Conservation (phyloP, 768 basidiomycete genomes). For the Tricholoma saponaceum region DNA sequence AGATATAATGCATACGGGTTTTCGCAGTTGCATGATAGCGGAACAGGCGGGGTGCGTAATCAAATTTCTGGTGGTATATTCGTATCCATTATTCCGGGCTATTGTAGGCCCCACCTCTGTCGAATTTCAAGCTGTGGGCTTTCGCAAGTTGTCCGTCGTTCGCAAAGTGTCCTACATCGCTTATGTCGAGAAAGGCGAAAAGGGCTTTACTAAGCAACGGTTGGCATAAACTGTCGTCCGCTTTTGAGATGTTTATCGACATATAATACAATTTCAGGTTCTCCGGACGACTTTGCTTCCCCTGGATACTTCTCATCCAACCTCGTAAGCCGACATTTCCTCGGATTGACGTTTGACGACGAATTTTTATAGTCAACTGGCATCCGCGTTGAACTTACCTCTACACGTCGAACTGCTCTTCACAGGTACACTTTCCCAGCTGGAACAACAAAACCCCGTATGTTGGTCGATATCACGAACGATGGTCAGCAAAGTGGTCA, state of each 20-base stretch:
- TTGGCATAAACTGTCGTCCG: conserved; percentile 15
- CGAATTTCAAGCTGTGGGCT: conserved; percentile 61
- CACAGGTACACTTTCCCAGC: conserved; percentile 57
- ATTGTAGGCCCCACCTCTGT: conserved; percentile 45
- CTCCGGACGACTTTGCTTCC: conserved; percentile 56
- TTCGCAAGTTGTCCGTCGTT: conserved; percentile 48
- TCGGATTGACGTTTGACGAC: background rate
- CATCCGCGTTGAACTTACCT: conserved; percentile 55
- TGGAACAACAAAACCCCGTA: conserved; percentile 43
- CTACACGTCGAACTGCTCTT: conserved; percentile 54
- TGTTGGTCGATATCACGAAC: conserved; percentile 59
- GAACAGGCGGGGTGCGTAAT: conserved; percentile 52
- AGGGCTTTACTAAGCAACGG: conserved; percentile 50
- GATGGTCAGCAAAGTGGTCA: conserved; percentile 54
- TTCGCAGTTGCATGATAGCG: conserved; percentile 60
- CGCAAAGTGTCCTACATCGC: conserved; percentile 46
- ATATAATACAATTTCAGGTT: conserved; percentile 28
- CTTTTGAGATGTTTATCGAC: background rate
- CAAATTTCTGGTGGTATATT: background rate
- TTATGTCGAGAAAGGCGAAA: conserved; percentile 40
- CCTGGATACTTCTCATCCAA: conserved; percentile 67
- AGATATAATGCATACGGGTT: conserved; percentile 49
- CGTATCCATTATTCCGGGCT: background rate
- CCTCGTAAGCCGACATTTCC: conserved; percentile 17
- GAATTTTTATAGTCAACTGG: conserved; percentile 35